Conservation (phyloP, 805 yeast genomes). For the Hanseniaspora thailandica region DNA sequence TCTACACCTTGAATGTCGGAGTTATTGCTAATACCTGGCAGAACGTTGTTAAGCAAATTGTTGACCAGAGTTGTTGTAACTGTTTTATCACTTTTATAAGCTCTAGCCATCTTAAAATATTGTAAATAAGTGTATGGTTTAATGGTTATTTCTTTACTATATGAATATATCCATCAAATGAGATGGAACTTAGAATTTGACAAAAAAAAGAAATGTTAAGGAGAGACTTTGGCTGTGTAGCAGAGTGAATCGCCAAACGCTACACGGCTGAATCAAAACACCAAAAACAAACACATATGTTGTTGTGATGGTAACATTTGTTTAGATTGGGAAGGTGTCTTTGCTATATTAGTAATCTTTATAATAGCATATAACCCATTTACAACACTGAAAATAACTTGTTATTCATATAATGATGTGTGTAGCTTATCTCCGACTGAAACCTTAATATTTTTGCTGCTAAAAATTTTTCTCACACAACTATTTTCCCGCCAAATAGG, state of each 20-base stretch:
- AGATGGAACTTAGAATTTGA: not conserved
- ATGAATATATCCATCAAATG: not conserved
- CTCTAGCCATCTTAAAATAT: slow-evolving; percentile 6
- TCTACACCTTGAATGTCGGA: slow-evolving; percentile 31
- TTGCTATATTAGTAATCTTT: too few species aligned
- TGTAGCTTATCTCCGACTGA: too few species aligned
- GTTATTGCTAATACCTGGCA: slow-evolving; percentile 20
- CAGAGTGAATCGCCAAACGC: not conserved
- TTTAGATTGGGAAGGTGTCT: too few species aligned
- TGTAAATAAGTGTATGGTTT: not conserved
- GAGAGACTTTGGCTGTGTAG: too few species aligned
- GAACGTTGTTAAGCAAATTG: slow-evolving; percentile 10
- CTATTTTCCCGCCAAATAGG: too few species aligned
- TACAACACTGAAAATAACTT: too few species aligned
- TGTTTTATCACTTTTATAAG: not conserved
- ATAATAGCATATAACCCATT: too few species aligned
- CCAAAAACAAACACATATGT: not conserved
- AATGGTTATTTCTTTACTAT: not conserved
- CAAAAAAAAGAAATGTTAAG: slow-evolving; percentile 4
- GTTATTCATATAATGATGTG: too few species aligned
- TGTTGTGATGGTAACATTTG: too few species aligned
- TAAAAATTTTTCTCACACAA: too few species aligned
- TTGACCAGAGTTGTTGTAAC: slow-evolving; percentile 10
- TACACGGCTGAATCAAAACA: not conserved
- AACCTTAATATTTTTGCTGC: too few species aligned